These are phyloP conservation scores for Lichtheimia corymbifera DNA, from an alignment of 371 early-diverging fungal species.

Conservation along the genomic window DNA sequence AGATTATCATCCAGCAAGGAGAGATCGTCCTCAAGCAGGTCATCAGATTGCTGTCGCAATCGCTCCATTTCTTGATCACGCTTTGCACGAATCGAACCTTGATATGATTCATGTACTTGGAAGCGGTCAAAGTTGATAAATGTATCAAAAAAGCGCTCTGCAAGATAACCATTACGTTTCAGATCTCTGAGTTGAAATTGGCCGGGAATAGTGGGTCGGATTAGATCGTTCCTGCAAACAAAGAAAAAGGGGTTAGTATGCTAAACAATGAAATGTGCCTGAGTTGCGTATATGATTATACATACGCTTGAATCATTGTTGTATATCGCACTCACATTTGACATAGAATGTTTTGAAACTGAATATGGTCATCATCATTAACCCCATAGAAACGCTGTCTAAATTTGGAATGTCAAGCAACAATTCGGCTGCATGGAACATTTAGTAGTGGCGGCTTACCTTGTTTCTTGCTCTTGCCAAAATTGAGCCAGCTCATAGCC, in stretches of 20 bases:
- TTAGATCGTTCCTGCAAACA: conserved; percentile 41
- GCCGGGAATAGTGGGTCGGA: conserved; percentile 37
- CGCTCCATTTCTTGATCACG: conserved; percentile 26
- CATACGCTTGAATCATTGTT: too few relatives aligned
- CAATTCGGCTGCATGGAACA: not conserved
- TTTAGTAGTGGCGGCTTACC: conserved; percentile 12
- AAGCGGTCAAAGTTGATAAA: conserved; percentile 48
- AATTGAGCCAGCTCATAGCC: conserved; percentile 85
- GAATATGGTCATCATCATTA: conserved; percentile 29
- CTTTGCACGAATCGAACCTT: conserved; percentile 35
- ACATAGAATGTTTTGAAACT: conserved; percentile 48
- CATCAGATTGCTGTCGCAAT: not conserved
- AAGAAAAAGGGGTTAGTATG: too few relatives aligned
- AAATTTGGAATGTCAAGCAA: not conserved
- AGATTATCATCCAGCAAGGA: conserved; percentile 17
- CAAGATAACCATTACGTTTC: conserved; percentile 41
- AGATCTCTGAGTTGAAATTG: conserved; percentile 42
- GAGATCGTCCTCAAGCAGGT: conserved; percentile 3
- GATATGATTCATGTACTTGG: conserved; percentile 46
- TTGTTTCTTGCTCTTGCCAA: conserved; percentile 77
- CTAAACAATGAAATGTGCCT: too few relatives aligned
- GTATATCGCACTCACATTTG: conserved; percentile 35
- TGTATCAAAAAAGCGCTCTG: conserved; percentile 53
- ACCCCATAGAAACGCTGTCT: conserved; percentile 30
- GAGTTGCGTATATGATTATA: too few relatives aligned